These are phyloP conservation scores for Pseudognaphalium luteoalbum DNA, from an alignment of 129 eudicot species.

Conservation along the genomic window DNA sequence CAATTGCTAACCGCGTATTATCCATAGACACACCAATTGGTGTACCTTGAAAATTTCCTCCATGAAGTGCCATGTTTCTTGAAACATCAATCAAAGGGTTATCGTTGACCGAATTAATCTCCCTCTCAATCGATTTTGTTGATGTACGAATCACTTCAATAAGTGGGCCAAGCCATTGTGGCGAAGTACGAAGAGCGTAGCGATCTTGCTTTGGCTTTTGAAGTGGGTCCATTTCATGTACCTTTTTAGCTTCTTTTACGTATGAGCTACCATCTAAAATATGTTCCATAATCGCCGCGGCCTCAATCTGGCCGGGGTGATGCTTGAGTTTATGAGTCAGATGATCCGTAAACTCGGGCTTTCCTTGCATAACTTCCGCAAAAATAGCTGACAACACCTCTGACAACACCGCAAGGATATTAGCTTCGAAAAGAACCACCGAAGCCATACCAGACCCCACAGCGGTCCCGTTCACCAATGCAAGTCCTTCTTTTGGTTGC, in stretches of 20 bases:
- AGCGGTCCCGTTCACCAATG: constrained; percentile 67
- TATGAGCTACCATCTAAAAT: constrained; percentile 58
- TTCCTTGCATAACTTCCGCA: constrained; percentile 75
- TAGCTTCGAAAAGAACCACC: constrained; percentile 65
- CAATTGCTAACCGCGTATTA: constrained; percentile 58
- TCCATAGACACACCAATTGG: constrained; percentile 80
- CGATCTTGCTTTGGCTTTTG: constrained; percentile 79
- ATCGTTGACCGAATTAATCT: constrained; percentile 68
- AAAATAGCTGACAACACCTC: constrained; percentile 62
- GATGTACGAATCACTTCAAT: constrained; percentile 66
- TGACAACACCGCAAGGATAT: constrained; percentile 52
- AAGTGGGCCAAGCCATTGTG: constrained; percentile 76
- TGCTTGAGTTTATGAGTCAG: constrained; percentile 71
- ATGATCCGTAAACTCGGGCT: constrained; percentile 70
- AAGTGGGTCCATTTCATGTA: constrained; percentile 62
- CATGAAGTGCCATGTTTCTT: constrained; percentile 67
- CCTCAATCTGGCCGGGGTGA: constrained; percentile 77
- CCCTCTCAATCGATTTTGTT: constrained; percentile 61
- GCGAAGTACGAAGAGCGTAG: constrained; percentile 71
- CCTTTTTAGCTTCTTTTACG: constrained; percentile 53
- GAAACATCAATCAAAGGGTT: constrained; percentile 69
- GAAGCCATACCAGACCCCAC: constrained; percentile 76
- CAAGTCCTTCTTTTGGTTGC: constrained; percentile 70
- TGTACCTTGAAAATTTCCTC: constrained; percentile 79
- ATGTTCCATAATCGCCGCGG: constrained; percentile 76